phyloP scores from a whole-genome alignment of 1,139 yeast genomes.

The Hyphopichia burtonii region DNA sequence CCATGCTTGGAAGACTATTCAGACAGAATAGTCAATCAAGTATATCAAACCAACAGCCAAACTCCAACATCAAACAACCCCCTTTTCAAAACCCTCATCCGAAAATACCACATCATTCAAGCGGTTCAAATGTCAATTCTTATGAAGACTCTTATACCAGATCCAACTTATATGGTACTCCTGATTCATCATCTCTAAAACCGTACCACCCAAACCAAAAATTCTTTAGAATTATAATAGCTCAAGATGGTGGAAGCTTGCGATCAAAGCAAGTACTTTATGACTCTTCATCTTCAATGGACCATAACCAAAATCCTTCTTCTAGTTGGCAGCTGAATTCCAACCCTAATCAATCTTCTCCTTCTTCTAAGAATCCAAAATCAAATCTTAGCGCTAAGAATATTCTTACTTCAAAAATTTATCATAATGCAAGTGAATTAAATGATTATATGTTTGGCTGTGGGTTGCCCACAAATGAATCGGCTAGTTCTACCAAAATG shows the following conservation, averaged over 20 bases:
- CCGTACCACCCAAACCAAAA: slow-evolving; percentile 33
- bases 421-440: slow-evolving; percentile 45
- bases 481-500: slow-evolving; percentile 44
- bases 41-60: not conserved
- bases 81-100: slow-evolving; percentile 10
- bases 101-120: slow-evolving; percentile 3
- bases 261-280: slow-evolving; percentile 48
- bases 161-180: slow-evolving; percentile 44
- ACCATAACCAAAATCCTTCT: not conserved
- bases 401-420: slow-evolving; percentile 23
- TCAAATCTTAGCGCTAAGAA: slow-evolving; percentile 3
- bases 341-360: not conserved
- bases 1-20: slow-evolving; percentile 30
- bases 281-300: slow-evolving; percentile 29
- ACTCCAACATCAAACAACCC: slow-evolving; percentile 1
- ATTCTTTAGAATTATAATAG: slow-evolving; percentile 43
- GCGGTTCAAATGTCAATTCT: slow-evolving; percentile 13
- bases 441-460: slow-evolving; percentile 58
- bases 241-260: slow-evolving; percentile 54
- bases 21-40: slow-evolving; percentile 15
- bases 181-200: slow-evolving; percentile 25
- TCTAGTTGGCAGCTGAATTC: not conserved
- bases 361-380: not conserved
- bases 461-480: slow-evolving; percentile 52
- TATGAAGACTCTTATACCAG: slow-evolving; percentile 45